Evolutionary conservation across 306 rosid genomes (phyloP).

Genomic region (Castanea sativa): DNA sequence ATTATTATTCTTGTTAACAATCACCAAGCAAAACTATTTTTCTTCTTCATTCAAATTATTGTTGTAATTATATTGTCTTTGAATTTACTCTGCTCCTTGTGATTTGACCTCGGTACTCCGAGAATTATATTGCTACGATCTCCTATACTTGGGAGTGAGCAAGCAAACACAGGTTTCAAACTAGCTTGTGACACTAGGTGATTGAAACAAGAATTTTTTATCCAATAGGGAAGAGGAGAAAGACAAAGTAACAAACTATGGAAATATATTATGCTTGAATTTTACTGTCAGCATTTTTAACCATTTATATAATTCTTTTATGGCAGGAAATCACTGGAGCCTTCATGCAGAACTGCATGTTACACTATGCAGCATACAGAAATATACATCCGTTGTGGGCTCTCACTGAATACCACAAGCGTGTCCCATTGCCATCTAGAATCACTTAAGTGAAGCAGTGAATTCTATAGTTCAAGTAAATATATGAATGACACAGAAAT

Average conservation of each 20-base stretch:
- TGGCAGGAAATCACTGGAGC: conserved; percentile 54
- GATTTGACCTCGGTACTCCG: too few species aligned
- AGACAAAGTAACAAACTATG: not conserved
- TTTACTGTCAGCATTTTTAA: too few species aligned
- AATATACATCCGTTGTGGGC: conserved; percentile 71
- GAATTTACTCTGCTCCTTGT: too few species aligned
- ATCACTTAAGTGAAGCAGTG: not conserved
- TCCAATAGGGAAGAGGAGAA: not conserved
- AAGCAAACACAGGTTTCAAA: too few species aligned
- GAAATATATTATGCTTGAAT: conserved; percentile 10
- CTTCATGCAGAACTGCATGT: conserved; percentile 58
- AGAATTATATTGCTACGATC: too few species aligned
- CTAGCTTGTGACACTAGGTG: too few species aligned
- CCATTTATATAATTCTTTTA: not conserved
- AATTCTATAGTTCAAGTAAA: too few species aligned
- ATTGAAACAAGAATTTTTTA: not conserved
- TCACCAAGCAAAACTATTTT: too few species aligned
- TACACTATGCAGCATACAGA: conserved; percentile 71
- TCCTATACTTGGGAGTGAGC: too few species aligned
- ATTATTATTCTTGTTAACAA: too few species aligned
- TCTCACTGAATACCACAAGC: conserved; percentile 59
- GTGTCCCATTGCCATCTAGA: conserved; percentile 49
- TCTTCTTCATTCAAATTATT: too few species aligned
- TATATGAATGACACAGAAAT: not conserved
- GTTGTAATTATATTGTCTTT: too few species aligned